These are phyloP conservation scores for Dactylorhiza incarnata DNA, from an alignment of 106 monocot genomes.

Conservation along the genomic window DNA sequence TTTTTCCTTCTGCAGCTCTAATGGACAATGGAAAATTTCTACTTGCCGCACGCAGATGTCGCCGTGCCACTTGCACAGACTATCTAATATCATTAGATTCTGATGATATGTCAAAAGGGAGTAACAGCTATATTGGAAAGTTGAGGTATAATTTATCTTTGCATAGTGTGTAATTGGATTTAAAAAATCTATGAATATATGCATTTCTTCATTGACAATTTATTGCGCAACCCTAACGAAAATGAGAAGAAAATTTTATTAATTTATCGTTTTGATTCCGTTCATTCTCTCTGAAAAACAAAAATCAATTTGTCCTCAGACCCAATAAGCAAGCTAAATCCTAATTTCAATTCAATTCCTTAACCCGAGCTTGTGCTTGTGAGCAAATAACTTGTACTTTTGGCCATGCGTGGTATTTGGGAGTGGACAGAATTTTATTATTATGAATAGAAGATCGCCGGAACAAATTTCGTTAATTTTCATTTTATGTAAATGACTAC, in stretches of 20 bases:
- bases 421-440: background rate
- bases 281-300: too few relatives aligned
- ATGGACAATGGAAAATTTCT: conserved; percentile 79
- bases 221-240: too few relatives aligned
- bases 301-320: too few relatives aligned
- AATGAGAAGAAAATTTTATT: too few relatives aligned
- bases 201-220: background rate
- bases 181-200: background rate
- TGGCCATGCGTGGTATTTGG: background rate
- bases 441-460: background rate
- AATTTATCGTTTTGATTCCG: too few relatives aligned
- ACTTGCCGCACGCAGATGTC: conserved; percentile 54
- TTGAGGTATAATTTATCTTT: conserved; percentile 34
- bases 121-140: conserved; percentile 65
- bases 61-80: conserved; percentile 68
- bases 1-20: conserved; percentile 31
- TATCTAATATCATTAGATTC: conserved; percentile 68
- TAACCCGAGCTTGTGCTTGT: too few relatives aligned
- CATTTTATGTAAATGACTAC: background rate
- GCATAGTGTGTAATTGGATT: background rate
- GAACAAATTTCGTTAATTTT: background rate
- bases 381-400: too few relatives aligned
- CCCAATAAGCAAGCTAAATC: too few relatives aligned
- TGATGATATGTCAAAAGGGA: conserved; percentile 60
- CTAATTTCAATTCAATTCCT: too few relatives aligned